These are phyloP conservation scores for Naumovozyma baii DNA, from an alignment of 805 yeast genomes.

Conservation along the genomic window DNA sequence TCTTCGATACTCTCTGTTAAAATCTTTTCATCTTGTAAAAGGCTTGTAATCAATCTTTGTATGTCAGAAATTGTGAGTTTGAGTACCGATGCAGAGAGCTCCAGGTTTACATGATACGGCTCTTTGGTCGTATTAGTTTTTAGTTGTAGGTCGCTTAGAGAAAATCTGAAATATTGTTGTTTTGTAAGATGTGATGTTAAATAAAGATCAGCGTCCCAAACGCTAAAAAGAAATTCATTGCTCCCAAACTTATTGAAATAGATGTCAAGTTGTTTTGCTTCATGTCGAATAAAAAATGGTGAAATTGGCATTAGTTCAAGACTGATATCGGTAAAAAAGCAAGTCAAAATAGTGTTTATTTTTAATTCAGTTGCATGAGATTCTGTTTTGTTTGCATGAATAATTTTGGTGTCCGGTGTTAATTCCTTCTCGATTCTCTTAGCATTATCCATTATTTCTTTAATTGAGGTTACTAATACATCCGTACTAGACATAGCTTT, in stretches of 20 bases:
- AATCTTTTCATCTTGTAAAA: conserved; percentile 21
- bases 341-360: conserved; percentile 1
- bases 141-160: conserved; percentile 17
- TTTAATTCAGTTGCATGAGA: not conserved
- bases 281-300: conserved; percentile 18
- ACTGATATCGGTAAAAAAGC: conserved; percentile 16
- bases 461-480: conserved; percentile 8
- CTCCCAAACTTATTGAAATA: conserved; percentile 11
- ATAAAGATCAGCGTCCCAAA: conserved; percentile 20
- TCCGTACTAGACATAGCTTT: conserved; percentile 17
- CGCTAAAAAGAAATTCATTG: conserved; percentile 11
- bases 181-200: conserved; percentile 21
- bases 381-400: not conserved
- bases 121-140: conserved; percentile 3
- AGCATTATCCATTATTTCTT: conserved; percentile 8
- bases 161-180: conserved; percentile 21
- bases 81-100: conserved; percentile 14
- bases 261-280: conserved; percentile 16
- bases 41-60: conserved; percentile 16
- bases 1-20: conserved; percentile 14
- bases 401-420: not conserved
- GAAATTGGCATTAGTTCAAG: conserved; percentile 19
- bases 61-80: conserved; percentile 26
- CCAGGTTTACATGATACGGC: conserved; percentile 3
- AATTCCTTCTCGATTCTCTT: not conserved